phyloP scores from a whole-genome alignment of 257 asterid genomes.

The Paraleonurus japonicus region DNA sequence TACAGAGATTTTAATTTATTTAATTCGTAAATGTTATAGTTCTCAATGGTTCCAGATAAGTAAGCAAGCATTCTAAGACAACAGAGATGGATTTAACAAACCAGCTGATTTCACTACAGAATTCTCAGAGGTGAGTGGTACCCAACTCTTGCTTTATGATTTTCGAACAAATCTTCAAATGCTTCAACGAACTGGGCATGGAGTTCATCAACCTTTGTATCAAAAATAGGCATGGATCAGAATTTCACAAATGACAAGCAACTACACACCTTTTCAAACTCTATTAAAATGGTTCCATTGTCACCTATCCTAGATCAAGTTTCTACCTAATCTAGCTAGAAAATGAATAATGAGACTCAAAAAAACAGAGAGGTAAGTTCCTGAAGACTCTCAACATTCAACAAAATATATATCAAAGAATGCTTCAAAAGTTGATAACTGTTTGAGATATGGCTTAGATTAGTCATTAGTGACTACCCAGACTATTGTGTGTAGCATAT shows the following conservation, averaged over 20 bases:
- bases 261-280: neutral
- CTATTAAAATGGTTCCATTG: neutral
- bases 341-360: neutral
- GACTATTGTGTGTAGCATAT: neutral
- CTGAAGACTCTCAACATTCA: neutral
- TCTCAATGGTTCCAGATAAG: neutral
- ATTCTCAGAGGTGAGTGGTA: slow-evolving; percentile 46
- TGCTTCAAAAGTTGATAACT: neutral
- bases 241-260: neutral
- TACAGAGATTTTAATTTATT: neutral
- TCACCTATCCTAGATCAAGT: neutral
- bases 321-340: neutral
- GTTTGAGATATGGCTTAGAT: neutral
- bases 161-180: slow-evolving; percentile 58
- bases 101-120: slow-evolving; percentile 34
- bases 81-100: neutral
- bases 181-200: slow-evolving; percentile 65
- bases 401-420: neutral
- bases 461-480: neutral
- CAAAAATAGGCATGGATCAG: neutral
- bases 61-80: neutral
- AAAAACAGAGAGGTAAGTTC: no score
- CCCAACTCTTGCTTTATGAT: slow-evolving; percentile 69
- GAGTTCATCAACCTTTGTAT: slow-evolving; percentile 56
- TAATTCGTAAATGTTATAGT: neutral